Conservation (phyloP, 2,329 filamentous ascomycete genomes). For the Fusarium bulbicola region DNA sequence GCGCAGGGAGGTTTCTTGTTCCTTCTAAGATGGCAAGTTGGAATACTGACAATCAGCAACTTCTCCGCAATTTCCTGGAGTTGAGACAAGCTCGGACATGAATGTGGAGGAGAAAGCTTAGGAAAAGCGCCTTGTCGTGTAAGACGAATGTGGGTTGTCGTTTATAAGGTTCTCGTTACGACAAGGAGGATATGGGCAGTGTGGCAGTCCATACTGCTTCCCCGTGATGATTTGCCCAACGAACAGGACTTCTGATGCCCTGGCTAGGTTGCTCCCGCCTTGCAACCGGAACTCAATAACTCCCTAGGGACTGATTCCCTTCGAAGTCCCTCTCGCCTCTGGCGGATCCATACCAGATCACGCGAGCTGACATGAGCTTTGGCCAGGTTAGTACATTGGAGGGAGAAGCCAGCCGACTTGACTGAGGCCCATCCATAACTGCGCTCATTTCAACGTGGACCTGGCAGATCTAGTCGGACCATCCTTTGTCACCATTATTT, state of each 20-base stretch:
- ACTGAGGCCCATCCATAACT: conserved; percentile 9
- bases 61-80: conserved; percentile 25
- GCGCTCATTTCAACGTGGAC: conserved; percentile 6
- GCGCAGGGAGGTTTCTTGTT: conserved; percentile 10
- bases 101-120: not conserved
- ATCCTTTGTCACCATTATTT: conserved; percentile 14
- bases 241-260: not conserved
- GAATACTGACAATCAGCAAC: conserved; percentile 10
- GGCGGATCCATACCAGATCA: not conserved
- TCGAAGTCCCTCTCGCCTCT: not conserved
- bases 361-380: conserved; percentile 9
- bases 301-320: not conserved
- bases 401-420: not conserved
- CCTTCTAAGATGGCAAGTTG: conserved; percentile 2
- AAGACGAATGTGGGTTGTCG: not conserved
- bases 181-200: not conserved
- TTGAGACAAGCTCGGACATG: conserved; percentile 15
- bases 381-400: not conserved
- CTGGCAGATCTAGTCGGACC: conserved; percentile 10
- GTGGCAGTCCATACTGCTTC: not conserved
- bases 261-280: not conserved
- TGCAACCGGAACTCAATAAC: not conserved
- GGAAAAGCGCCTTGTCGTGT: not conserved
- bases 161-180: not conserved
- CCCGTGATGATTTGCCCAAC: not conserved